Base-by-base conservation (phyloP, 306 rosid species). In the Cyamopsis tetragonoloba region DNA sequence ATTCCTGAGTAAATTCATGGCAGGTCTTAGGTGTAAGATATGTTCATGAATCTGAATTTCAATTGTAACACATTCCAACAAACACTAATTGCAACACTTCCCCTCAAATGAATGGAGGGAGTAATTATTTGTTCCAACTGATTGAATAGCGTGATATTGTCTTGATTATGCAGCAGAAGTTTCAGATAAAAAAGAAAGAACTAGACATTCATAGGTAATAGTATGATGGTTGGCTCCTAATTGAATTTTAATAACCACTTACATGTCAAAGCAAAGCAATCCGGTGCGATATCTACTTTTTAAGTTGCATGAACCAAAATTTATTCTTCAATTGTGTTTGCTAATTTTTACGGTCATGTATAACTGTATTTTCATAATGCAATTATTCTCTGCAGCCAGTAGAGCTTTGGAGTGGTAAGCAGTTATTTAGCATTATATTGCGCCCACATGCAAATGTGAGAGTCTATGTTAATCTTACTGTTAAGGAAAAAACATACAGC, bases 321-420 rank as follows among this genome's bases (percentile, higher is more conserved):
- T 18, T 66, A 5, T 14, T 20, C 30, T 66, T 66, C 75, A 44
- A 12, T 44, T 41, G 19, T 48, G 24, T 57, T 66, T 47, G 34
- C 39, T 68, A 37, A 61, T 54, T 71, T 48, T 8, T 61, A 59
- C 48, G 20, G 17, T 30, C 38, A 30, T 53, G 34, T 12, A 7
- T 30, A n/a, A n/a, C n/a, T n/a, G 12, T 72, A 30, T 43, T 54
- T 58, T 70, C 43, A 68, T 31, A 38, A 20, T 58, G 60, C 41
- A 32, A 59, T 75, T 70, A 4, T 70, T 76, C 39, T 64, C 77
- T 85, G 81, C 86, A 92, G 98, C 98, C 98, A 13, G 78, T 89
- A 48, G 98, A 92, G 80, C 93, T 92, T 28, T 92, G 98, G 98
- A 92, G 96, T 46, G 98, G 98, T 35, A 92, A 92, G 73, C 98